Evolutionary conservation across 257 asterid genomes (phyloP).

Genomic region (Solanum paucissectum): DNA sequence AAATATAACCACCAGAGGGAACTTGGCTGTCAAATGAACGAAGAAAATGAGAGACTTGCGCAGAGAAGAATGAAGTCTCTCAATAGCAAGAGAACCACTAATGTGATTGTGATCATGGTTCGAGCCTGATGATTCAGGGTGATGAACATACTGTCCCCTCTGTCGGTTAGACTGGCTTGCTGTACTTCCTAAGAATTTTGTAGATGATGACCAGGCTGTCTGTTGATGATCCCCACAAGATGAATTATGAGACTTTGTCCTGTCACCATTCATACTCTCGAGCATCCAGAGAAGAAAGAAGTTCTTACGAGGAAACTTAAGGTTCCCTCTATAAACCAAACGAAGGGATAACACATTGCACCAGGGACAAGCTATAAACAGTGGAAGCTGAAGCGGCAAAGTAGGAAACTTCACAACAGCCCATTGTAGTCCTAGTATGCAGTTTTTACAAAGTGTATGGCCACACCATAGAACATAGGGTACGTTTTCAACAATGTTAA

Average conservation of each 20-base stretch:
- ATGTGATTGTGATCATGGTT: constrained; percentile 15
- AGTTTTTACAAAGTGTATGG: constrained; percentile 95
- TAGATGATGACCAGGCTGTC: constrained; percentile 37
- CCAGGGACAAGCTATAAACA: constrained; percentile 91
- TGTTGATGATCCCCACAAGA: constrained; percentile 44
- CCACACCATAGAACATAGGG: constrained; percentile 96
- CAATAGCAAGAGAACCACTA: constrained; percentile 28
- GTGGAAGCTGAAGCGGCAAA: constrained; percentile 82
- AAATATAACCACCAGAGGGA: constrained; percentile 69
- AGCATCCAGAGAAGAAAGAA: constrained; percentile 98
- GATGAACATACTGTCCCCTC: constrained; percentile 25
- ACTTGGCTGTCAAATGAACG: constrained; percentile 72
- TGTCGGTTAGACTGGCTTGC: constrained; percentile 18
- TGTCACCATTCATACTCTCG: constrained; percentile 89
- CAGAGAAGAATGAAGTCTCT: constrained; percentile 48
- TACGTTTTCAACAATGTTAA: constrained; percentile 81
- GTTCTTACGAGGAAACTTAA: constrained; percentile 83
- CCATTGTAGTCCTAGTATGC: constrained; percentile 82
- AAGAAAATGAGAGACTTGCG: constrained; percentile 57
- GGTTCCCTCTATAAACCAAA: constrained; percentile 61
- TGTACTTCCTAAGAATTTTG: constrained; percentile 18
- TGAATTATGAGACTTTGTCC: constrained; percentile 51
- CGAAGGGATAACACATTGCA: constrained; percentile 77
- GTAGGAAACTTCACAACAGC: constrained; percentile 77
- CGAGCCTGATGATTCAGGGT: constrained; percentile 35